Conservation (phyloP, 192 early-diverging fungal species). For the Paraglomus brasilianum region DNA sequence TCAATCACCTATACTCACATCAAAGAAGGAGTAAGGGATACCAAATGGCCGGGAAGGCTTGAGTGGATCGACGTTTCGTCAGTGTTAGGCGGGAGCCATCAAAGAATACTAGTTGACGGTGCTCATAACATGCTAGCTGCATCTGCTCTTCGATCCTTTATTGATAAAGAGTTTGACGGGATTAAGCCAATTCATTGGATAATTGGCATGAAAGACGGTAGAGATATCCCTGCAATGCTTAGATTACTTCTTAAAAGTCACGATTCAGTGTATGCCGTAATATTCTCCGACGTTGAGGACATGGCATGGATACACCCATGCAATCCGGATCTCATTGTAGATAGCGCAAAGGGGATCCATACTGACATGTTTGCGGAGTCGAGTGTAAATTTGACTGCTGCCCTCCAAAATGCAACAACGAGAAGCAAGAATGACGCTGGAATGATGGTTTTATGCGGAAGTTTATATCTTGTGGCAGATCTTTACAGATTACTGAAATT, state of each 20-base stretch:
- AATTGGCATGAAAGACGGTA: conserved; percentile 70
- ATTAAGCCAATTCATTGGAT: conserved; percentile 66
- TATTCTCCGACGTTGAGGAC: conserved; percentile 72
- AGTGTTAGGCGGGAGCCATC: background rate
- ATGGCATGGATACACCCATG: conserved; percentile 86
- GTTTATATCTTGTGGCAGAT: conserved; percentile 84
- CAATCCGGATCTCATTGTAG: conserved; percentile 47
- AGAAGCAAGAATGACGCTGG: conserved; percentile 33
- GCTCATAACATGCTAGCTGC: conserved; percentile 86
- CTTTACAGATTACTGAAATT: conserved; percentile 50
- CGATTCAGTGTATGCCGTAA: conserved; percentile 67
- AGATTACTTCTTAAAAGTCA: conserved; percentile 49
- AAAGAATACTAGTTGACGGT: conserved; percentile 78
- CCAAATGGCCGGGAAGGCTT: conserved; percentile 83
- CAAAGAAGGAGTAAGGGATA: conserved; percentile 60
- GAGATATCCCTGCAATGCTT: conserved; percentile 63
- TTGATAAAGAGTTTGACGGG: conserved; percentile 46
- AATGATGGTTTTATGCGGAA: conserved; percentile 78
- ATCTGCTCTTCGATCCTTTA: conserved; percentile 59
- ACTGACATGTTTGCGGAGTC: conserved; percentile 24
- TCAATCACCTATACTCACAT: conserved; percentile 54
- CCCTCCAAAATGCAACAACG: conserved; percentile 37
- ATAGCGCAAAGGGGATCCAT: conserved; percentile 24
- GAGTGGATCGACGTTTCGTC: conserved; percentile 56
- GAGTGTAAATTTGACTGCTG: conserved; percentile 41